These are phyloP conservation scores for Penicillium atrosanguineum DNA, from an alignment of 495 filamentous ascomycete genomes.

Conservation along the genomic window DNA sequence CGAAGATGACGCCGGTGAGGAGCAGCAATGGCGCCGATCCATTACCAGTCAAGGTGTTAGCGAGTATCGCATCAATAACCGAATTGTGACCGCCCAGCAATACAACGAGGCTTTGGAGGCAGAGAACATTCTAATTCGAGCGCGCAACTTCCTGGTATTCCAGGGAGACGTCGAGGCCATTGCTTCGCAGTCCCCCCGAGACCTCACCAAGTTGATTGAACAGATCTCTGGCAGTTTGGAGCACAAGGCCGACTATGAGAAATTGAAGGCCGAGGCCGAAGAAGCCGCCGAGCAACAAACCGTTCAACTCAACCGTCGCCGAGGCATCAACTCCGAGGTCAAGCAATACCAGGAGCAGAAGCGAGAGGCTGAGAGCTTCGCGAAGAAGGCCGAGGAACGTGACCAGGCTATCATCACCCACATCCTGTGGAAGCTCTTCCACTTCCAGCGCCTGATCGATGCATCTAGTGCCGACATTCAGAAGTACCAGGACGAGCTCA, in stretches of 20 bases:
- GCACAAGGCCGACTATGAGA: slow-evolving; percentile 93
- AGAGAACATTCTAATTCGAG: slow-evolving; percentile 97
- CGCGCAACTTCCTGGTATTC: slow-evolving; percentile 96
- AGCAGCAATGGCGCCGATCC: slow-evolving; percentile 91
- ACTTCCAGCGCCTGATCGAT: slow-evolving; percentile 91
- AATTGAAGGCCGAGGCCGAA: slow-evolving; percentile 77
- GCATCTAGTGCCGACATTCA: slow-evolving; percentile 88
- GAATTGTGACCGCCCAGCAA: slow-evolving; percentile 79
- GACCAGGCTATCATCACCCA: slow-evolving; percentile 93
- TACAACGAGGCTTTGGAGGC: slow-evolving; percentile 92
- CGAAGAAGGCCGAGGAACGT: slow-evolving; percentile 80
- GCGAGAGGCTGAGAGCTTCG: slow-evolving; percentile 88
- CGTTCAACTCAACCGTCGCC: slow-evolving; percentile 79
- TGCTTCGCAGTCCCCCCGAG: slow-evolving; percentile 86
- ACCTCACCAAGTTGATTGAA: slow-evolving; percentile 93
- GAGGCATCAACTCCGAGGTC: slow-evolving; percentile 96
- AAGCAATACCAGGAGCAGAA: slow-evolving; percentile 98
- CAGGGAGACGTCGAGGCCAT: slow-evolving; percentile 99
- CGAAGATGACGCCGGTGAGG: slow-evolving; percentile 94
- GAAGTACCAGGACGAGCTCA: slow-evolving; percentile 92
- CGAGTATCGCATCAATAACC: slow-evolving; percentile 96
- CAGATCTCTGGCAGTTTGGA: slow-evolving; percentile 96
- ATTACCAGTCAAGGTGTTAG: slow-evolving; percentile 86
- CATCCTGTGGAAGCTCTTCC: slow-evolving; percentile 94
- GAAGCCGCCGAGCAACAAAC: slow-evolving; percentile 85